These are phyloP conservation scores for Penicillium aurantiogriseum DNA, from an alignment of 2,329 filamentous ascomycete species.

Conservation along the genomic window DNA sequence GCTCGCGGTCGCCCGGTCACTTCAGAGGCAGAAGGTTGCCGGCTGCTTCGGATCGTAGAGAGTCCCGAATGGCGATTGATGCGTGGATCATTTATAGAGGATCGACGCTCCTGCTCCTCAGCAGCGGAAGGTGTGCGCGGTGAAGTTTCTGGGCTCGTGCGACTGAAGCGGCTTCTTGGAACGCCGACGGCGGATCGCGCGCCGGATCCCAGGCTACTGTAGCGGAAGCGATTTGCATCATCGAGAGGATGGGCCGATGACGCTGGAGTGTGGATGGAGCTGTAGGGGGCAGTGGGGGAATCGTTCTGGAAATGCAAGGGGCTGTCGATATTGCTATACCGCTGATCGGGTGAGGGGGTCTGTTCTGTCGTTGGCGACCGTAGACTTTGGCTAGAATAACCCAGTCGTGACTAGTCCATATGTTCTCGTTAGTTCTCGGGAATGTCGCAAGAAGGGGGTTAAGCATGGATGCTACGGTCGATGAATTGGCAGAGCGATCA, in stretches of 20 bases:
- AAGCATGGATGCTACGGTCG: background rate
- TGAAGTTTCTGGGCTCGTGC: constrained; percentile 36
- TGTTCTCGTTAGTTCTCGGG: constrained; percentile 20
- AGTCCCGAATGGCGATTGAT: constrained; percentile 35
- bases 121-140: constrained; percentile 31
- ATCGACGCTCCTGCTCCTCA: constrained; percentile 32
- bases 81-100: constrained; percentile 36
- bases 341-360: constrained; percentile 39
- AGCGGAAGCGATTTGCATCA: constrained; percentile 36
- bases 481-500: background rate
- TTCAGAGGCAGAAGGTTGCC: constrained; percentile 37
- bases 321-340: constrained; percentile 33
- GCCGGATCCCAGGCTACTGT: constrained; percentile 32
- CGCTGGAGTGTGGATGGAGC: constrained; percentile 29
- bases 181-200: constrained; percentile 39
- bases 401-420: constrained; percentile 36
- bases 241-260: constrained; percentile 42
- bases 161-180: constrained; percentile 38
- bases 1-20: constrained; percentile 34
- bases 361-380: constrained; percentile 38
- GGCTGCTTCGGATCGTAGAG: constrained; percentile 38
- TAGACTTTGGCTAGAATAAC: constrained; percentile 36
- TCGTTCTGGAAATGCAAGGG: constrained; percentile 38
- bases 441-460: background rate
- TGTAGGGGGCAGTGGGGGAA: constrained; percentile 32